These are phyloP conservation scores for Neurospora sp. DNA, from an alignment of 495 filamentous ascomycete genomes.

Conservation along the genomic window DNA sequence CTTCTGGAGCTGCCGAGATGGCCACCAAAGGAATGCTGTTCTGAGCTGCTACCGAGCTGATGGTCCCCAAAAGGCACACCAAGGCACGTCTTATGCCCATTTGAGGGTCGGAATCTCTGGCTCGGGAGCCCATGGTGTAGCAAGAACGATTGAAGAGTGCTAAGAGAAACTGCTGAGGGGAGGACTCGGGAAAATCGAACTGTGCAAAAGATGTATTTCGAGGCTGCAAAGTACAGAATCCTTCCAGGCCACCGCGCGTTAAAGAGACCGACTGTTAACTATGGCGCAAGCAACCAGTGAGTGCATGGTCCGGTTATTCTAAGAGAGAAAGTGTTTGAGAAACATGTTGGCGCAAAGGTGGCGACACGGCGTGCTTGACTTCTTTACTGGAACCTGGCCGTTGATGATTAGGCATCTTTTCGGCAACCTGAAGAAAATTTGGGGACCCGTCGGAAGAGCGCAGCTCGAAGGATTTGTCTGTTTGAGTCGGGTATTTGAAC, in stretches of 20 bases:
- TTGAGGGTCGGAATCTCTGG: not conserved
- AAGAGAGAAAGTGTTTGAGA: not conserved
- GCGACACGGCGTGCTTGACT: not conserved
- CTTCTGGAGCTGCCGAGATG: not conserved
- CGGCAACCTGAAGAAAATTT: not conserved
- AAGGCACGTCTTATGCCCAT: not conserved
- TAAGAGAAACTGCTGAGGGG: not conserved
- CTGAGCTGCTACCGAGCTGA: not conserved
- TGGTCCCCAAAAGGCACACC: not conserved
- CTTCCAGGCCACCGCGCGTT: not conserved
- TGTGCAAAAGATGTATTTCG: not conserved
- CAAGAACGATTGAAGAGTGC: not conserved
- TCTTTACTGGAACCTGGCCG: not conserved
- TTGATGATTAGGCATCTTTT: not conserved
- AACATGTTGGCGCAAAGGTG: not conserved
- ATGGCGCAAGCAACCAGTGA: not conserved
- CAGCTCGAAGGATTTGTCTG: not conserved
- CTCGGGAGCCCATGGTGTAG: not conserved
- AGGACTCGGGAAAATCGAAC: not conserved
- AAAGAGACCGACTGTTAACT: not conserved
- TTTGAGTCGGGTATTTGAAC: not conserved
- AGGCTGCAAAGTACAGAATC: not conserved
- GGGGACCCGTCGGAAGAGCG: not conserved
- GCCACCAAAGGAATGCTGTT: not conserved
- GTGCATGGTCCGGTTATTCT: not conserved